Evolutionary conservation across 345 rosid genomes (phyloP).

Genomic region (Brassica cretica): DNA sequence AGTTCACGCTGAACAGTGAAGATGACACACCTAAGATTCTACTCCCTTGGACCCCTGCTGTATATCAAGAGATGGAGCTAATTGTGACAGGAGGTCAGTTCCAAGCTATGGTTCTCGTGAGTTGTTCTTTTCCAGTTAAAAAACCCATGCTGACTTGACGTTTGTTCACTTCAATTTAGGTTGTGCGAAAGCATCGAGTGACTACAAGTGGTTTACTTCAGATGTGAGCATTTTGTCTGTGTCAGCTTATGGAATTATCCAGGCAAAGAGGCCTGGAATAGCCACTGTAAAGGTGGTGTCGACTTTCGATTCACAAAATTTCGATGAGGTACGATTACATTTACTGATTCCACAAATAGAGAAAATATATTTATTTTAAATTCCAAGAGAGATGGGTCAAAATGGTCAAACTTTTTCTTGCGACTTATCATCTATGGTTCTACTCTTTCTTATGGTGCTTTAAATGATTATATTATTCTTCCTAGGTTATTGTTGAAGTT

Average conservation of each 20-base stretch:
- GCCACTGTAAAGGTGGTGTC: constrained; percentile 78
- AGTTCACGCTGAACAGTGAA: constrained; percentile 50
- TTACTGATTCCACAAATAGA: neutral
- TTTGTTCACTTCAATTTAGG: constrained; percentile 48
- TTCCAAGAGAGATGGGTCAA: neutral
- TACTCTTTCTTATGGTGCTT: constrained; percentile 10
- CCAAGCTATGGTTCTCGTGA: constrained; percentile 24
- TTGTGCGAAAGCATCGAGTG: constrained; percentile 74
- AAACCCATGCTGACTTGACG: constrained; percentile 13
- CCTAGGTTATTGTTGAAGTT: constrained; percentile 78
- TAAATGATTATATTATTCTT: constrained; percentile 15
- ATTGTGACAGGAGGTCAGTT: constrained; percentile 75
- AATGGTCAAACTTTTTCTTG: neutral
- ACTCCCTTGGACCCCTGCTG: constrained; percentile 80
- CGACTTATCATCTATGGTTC: neutral
- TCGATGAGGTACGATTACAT: constrained; percentile 68
- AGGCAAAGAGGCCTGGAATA: constrained; percentile 89
- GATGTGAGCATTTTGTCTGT: constrained; percentile 60
- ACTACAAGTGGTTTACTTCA: constrained; percentile 91
- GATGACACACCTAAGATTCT: constrained; percentile 43
- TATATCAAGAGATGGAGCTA: constrained; percentile 83
- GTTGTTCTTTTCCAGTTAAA: constrained; percentile 17
- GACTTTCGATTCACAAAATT: constrained; percentile 70
- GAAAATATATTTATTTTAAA: neutral
- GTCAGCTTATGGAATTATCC: constrained; percentile 76